Evolutionary conservation across 257 asterid species (phyloP).

Genomic region (Petunia secreta): DNA sequence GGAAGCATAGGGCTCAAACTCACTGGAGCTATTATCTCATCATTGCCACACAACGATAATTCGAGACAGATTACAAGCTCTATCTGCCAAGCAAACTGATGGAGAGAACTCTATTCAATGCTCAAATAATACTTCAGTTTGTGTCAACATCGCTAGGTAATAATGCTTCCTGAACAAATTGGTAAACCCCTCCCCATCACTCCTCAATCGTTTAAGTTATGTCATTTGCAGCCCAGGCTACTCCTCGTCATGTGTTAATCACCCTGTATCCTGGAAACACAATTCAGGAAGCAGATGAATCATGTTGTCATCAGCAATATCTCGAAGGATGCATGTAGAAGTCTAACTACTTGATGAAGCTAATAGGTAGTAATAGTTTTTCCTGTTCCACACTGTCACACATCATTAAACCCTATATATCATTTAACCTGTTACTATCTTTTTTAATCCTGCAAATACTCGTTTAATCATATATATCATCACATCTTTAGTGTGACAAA

Average conservation of each 20-base stretch:
- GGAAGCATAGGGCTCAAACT: too few relatives aligned
- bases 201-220: neutral
- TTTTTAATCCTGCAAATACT: neutral
- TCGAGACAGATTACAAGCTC: too few relatives aligned
- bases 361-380: neutral
- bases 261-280: slow-evolving; percentile 17
- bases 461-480: neutral
- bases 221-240: neutral
- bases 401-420: neutral
- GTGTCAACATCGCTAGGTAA: neutral
- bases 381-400: neutral
- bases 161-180: neutral
- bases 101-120: neutral
- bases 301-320: neutral
- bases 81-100: too few relatives aligned
- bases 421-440: neutral
- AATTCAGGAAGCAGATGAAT: slow-evolving; percentile 12
- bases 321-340: neutral
- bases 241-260: neutral
- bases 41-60: too few relatives aligned
- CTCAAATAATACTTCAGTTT: neutral
- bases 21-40: too few relatives aligned
- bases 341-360: slow-evolving; percentile 9
- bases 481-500: neutral
- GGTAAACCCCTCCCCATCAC: neutral